A percentile compares a stretch with the other conserved stretches of the same genome.
Conservation (phyloP, 331 rosid genomes). For the Cydonia oblonga region DNA sequence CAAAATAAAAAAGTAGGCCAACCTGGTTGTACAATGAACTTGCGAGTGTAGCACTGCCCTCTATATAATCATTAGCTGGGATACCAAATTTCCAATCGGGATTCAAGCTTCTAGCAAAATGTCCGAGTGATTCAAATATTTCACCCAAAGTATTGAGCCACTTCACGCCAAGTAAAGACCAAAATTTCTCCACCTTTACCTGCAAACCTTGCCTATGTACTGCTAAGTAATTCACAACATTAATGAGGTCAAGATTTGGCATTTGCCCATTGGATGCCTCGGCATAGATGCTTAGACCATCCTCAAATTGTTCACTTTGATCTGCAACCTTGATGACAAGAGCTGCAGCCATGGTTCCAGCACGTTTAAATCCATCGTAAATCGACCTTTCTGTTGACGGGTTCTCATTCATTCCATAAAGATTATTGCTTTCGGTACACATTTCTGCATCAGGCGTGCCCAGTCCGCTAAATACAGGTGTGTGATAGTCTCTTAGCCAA, state of each 20-base stretch:
- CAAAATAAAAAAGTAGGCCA: constrained; percentile 5
- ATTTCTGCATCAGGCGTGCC: constrained; percentile 28
- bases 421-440: constrained; percentile 26
- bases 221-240: constrained; percentile 71
- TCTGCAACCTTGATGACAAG: constrained; percentile 74
- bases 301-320: constrained; percentile 43
- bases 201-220: constrained; percentile 75
- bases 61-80: constrained; percentile 73
- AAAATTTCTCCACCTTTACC: constrained; percentile 55
- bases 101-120: constrained; percentile 43
- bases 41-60: constrained; percentile 91
- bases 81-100: constrained; percentile 84
- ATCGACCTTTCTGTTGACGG: constrained; percentile 18
- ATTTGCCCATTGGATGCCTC: constrained; percentile 95
- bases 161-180: constrained; percentile 47
- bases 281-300: constrained; percentile 64
- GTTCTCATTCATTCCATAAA: constrained; percentile 28
- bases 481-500: constrained; percentile 87
- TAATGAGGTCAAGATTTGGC: constrained; percentile 94
- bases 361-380: constrained; percentile 59
- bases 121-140: constrained; percentile 54
- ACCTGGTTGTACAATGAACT: constrained; percentile 90
- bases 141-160: constrained; percentile 72
- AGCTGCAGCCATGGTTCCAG: constrained; percentile 93
- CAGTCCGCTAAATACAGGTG: constrained; percentile 38